phyloP scores from a whole-genome alignment of 176 grass and related monocot species.

The Oryza glaberrima region DNA sequence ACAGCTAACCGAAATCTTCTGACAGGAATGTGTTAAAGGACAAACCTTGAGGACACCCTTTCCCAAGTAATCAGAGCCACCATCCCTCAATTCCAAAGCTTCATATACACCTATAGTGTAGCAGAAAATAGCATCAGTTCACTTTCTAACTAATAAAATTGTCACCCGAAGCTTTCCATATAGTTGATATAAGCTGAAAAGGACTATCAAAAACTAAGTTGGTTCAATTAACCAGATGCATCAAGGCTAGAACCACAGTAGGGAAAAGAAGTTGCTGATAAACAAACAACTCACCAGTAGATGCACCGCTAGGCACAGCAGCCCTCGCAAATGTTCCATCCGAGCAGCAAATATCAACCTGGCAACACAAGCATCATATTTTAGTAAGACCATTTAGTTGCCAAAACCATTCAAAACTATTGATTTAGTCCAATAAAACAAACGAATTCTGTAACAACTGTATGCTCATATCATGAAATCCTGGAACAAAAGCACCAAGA shows the following conservation, averaged over 20 bases:
- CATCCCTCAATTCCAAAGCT: conserved; percentile 88
- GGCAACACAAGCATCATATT: background rate
- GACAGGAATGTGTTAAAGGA: background rate
- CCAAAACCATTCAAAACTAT: background rate
- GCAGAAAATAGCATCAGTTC: background rate
- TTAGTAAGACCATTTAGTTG: background rate
- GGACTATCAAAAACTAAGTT: background rate
- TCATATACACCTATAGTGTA: conserved; percentile 71
- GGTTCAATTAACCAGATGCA: background rate
- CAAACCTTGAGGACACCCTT: conserved; percentile 88
- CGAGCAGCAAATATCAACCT: conserved; percentile 79
- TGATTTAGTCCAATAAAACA: background rate
- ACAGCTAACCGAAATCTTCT: background rate
- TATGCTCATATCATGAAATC: background rate
- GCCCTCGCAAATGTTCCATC: conserved; percentile 75
- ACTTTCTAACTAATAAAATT: background rate
- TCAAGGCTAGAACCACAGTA: background rate
- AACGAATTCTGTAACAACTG: background rate
- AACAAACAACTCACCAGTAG: conserved; percentile 61
- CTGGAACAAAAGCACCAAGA: background rate
- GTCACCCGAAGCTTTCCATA: background rate
- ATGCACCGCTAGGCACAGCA: conserved; percentile 92
- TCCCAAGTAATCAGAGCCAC: conserved; percentile 88
- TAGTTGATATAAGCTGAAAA: background rate
- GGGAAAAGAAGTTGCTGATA: background rate